A percentile compares a stretch with the other conserved stretches of the same genome.
phyloP scores from a whole-genome alignment of 495 filamentous ascomycete species.

The Penicillium cataractarum region DNA sequence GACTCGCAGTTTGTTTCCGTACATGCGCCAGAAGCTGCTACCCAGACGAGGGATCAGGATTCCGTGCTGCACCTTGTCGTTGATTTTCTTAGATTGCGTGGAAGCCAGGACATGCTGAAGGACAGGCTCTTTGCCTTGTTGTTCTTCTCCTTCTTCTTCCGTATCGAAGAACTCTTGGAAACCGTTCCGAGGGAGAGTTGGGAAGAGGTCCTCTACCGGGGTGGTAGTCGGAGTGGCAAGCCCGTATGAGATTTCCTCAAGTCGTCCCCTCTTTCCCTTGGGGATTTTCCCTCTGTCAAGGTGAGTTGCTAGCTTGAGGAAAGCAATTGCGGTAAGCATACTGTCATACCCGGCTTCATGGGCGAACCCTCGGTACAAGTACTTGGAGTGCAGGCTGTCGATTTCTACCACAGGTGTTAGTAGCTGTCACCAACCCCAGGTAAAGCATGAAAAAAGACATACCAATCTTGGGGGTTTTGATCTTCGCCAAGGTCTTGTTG shows the following conservation, averaged over 20 bases:
- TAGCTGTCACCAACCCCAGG: neutral
- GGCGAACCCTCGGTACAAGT: slow-evolving; percentile 40
- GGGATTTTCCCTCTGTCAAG: slow-evolving; percentile 35
- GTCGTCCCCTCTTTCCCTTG: neutral
- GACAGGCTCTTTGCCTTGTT: neutral
- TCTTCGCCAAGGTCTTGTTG: slow-evolving; percentile 41
- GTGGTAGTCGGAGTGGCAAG: neutral
- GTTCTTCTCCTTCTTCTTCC: neutral
- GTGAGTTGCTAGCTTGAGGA: slow-evolving; percentile 61
- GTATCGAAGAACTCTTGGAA: slow-evolving; percentile 11
- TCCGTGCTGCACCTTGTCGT: slow-evolving; percentile 17
- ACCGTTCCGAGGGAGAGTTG: neutral
- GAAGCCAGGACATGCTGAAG: slow-evolving; percentile 3
- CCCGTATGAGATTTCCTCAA: neutral
- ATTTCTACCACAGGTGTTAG: slow-evolving; percentile 20
- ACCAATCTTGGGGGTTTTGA: slow-evolving; percentile 53
- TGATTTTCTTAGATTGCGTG: slow-evolving; percentile 5
- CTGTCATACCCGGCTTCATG: slow-evolving; percentile 81
- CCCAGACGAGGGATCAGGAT: slow-evolving; percentile 53
- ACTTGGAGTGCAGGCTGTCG: slow-evolving; percentile 51
- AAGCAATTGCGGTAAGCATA: slow-evolving; percentile 66
- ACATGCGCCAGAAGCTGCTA: slow-evolving; percentile 61
- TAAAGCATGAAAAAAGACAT: slow-evolving; percentile 9
- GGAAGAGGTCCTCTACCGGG: neutral
- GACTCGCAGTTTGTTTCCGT: slow-evolving; percentile 66